Base-by-base conservation (phyloP, 805 yeast species). In the Scheffersomyces ergatensis region DNA sequence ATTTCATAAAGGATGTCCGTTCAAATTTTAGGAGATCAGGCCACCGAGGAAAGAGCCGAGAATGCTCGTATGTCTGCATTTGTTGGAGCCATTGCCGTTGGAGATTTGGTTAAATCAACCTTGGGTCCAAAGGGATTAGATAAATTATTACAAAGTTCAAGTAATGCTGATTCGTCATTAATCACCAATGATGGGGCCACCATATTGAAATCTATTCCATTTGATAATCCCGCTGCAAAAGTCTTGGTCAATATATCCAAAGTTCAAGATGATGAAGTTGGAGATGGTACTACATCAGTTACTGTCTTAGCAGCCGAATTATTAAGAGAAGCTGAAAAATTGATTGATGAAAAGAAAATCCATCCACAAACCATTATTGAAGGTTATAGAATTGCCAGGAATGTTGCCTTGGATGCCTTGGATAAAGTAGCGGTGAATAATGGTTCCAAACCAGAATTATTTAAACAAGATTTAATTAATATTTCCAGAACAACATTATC, bases 121-220 rank as follows among this genome's bases (percentile, higher is more conserved):
- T 71, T 93, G 49, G 99, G 99, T 13, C 99, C 99, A 47, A 92
- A 93, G 60, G 99, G 99, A 48, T 92, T 93, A 98, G 99, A 93
- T 65, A 93, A 93, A 63, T 72, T 93, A 48, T 72, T 93, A 47
- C 96, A 89, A 57, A 83, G 95, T 49, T 86, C 96, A 15, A 76
- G 89, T 4, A 79, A 93, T 33, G 54, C 61, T 38, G 88, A 87
- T 35, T 74, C 74, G 40, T 75, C 93, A 2, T 58, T 90, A 57
- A 90, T 93, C 29, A 93, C 99, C 36, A 93, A 93, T 62, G 99
- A 93, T 70, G 99, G 99, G 46, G 99, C 99, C 37, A 93, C 99
- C 2, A 93, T 93, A 49, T 71, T 93, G 49, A 89, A 90, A 57
- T 77, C 95, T 2, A 92, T 93, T 54, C 97, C 98, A 13, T 79